Percentiles rank a stretch among this genome's conserved stretches.
These are phyloP conservation scores for Talinum fruticosum DNA, from an alignment of 148 eudicot genomes.

Conservation along the genomic window DNA sequence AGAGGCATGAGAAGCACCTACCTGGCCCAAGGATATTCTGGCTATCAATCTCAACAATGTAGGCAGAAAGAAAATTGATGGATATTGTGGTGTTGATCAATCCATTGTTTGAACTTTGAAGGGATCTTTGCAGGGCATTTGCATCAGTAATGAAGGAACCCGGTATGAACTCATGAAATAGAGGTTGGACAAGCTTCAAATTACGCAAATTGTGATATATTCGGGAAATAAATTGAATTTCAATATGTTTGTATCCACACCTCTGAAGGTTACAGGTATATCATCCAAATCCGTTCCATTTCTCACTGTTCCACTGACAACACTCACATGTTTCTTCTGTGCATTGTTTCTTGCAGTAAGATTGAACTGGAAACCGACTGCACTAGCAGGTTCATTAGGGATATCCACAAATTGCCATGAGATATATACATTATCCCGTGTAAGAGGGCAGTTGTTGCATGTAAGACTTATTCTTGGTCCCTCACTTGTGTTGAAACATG, in stretches of 20 bases:
- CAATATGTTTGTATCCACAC: constrained; percentile 63
- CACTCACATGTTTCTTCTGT: constrained; percentile 56
- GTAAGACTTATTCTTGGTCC: constrained; percentile 65
- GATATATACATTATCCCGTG: constrained; percentile 53
- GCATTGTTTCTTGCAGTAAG: constrained; percentile 60
- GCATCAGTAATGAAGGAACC: constrained; percentile 66
- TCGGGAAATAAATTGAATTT: constrained; percentile 84
- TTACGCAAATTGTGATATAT: constrained; percentile 56
- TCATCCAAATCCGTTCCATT: constrained; percentile 47
- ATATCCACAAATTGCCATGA: constrained; percentile 86
- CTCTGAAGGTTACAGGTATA: constrained; percentile 66
- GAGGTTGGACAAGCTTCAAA: constrained; percentile 85
- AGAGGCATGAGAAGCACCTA: constrained; percentile 30
- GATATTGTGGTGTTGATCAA: constrained; percentile 66
- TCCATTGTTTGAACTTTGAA: constrained; percentile 61
- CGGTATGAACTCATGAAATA: constrained; percentile 81
- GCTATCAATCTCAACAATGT: constrained; percentile 69
- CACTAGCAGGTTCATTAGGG: constrained; percentile 75
- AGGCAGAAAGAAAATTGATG: constrained; percentile 70
- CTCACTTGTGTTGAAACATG: constrained; percentile 69
- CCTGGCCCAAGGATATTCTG: constrained; percentile 83
- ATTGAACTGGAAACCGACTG: constrained; percentile 90
- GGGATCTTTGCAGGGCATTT: constrained; percentile 61
- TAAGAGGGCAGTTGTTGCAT: constrained; percentile 61
- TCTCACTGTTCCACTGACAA: constrained; percentile 64